Evolutionary conservation across 106 monocot genomes (phyloP).

Genomic region (Dendrobium nobile): DNA sequence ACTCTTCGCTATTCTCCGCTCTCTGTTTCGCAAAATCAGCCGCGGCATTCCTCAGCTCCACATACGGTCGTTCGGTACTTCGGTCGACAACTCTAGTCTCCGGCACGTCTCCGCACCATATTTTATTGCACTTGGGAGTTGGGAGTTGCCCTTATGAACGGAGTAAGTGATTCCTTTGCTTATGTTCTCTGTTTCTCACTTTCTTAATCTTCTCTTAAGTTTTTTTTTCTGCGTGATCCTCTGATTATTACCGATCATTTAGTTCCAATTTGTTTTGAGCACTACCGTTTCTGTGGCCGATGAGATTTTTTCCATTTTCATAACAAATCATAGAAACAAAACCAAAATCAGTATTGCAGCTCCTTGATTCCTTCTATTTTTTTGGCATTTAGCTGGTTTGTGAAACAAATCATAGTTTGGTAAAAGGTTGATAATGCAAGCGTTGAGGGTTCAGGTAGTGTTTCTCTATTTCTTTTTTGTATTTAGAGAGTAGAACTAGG

Average conservation of each 20-base stretch:
- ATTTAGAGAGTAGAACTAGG: no score
- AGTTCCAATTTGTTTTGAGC: no score
- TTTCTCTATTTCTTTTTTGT: no score
- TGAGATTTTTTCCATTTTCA: not conserved
- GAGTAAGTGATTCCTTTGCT: not conserved
- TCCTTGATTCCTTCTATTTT: not conserved
- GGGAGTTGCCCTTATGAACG: not conserved
- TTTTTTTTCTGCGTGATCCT: not conserved
- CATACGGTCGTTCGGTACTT: no score
- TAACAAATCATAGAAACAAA: not conserved
- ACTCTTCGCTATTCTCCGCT: no score
- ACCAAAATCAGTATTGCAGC: not conserved
- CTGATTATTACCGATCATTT: not conserved
- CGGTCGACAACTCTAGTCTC: no score
- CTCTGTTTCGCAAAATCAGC: no score
- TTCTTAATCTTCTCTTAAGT: no score
- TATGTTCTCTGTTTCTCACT: not conserved
- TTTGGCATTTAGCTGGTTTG: not conserved
- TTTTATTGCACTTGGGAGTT: not conserved
- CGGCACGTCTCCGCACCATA: no score
- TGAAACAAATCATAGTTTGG: not conserved
- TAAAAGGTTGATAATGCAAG: not conserved
- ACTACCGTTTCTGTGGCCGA: not conserved
- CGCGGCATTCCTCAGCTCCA: no score
- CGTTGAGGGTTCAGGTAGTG: no score